Percentiles rank a stretch among this genome's conserved stretches.
These are phyloP conservation scores for Lasiodiplodia citricola DNA, from an alignment of 2,329 filamentous ascomycete genomes.

Conservation along the genomic window DNA sequence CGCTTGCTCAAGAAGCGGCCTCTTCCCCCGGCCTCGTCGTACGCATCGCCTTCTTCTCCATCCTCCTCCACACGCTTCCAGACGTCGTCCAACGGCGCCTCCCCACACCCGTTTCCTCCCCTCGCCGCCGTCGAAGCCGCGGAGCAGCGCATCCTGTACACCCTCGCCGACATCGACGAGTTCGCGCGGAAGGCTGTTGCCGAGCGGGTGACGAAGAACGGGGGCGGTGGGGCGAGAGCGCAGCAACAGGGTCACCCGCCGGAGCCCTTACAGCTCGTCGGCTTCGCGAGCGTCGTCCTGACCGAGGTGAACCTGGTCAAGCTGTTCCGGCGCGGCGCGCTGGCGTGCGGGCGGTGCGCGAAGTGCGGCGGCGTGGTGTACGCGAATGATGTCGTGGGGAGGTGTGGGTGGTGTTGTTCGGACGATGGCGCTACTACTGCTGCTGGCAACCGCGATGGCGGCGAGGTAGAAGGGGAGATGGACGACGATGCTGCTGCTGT, in stretches of 20 bases:
- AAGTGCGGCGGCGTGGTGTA: slow-evolving; percentile 60
- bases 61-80: no score
- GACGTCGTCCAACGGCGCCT: slow-evolving; percentile 47
- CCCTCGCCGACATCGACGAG: slow-evolving; percentile 52
- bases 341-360: slow-evolving; percentile 54
- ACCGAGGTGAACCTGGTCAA: slow-evolving; percentile 49
- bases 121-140: slow-evolving; percentile 33
- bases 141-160: slow-evolving; percentile 46
- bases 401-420: not conserved
- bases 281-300: slow-evolving; percentile 53
- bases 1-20: slow-evolving; percentile 40
- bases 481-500: no score
- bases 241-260: no score
- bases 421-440: no score
- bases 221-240: no score
- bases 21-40: not conserved
- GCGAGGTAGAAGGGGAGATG: not conserved
- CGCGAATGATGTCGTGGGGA: slow-evolving; percentile 48
- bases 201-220: not conserved
- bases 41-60: not conserved
- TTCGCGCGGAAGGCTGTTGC: slow-evolving; percentile 43
- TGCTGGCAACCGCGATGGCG: no score
- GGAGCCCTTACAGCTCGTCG: slow-evolving; percentile 30
- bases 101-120: slow-evolving; percentile 38
- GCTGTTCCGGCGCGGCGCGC: slow-evolving; percentile 50